These are phyloP conservation scores for Paraphaeosphaeria sporulosa DNA, from an alignment of 2,329 filamentous ascomycete species.

Conservation along the genomic window DNA sequence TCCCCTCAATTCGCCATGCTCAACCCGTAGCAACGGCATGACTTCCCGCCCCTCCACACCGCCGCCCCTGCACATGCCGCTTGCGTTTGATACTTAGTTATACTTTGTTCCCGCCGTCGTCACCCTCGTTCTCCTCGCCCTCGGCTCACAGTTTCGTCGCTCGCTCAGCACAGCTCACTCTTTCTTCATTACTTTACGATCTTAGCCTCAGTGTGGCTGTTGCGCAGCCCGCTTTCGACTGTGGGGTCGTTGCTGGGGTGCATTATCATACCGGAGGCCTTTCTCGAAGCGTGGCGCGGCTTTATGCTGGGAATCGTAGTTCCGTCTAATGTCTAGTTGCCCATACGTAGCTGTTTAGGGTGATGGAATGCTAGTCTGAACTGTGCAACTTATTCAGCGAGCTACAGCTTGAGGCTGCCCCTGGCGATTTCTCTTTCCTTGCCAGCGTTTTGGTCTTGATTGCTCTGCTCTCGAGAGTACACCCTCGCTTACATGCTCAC, in stretches of 20 bases:
- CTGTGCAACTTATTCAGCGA: not conserved
- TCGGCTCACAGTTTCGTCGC: not conserved
- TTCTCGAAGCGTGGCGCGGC: not conserved
- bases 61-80: slow-evolving; percentile 24
- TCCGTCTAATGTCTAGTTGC: slow-evolving; percentile 32
- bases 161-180: not conserved
- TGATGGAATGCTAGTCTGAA: slow-evolving; percentile 9
- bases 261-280: not conserved
- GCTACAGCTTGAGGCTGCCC: slow-evolving; percentile 18
- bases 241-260: slow-evolving; percentile 10
- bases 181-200: not conserved
- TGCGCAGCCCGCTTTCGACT: slow-evolving; percentile 15
- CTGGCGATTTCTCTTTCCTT: not conserved
- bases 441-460: slow-evolving; percentile 13
- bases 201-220: slow-evolving; percentile 10
- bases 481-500: slow-evolving; percentile 41
- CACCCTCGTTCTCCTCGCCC: not conserved
- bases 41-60: slow-evolving; percentile 20
- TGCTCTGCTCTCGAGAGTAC: slow-evolving; percentile 19
- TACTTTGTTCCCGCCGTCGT: slow-evolving; percentile 22
- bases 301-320: slow-evolving; percentile 31
- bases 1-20: slow-evolving; percentile 34
- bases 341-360: slow-evolving; percentile 9
- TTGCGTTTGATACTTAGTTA: slow-evolving; percentile 42
- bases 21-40: slow-evolving; percentile 24